Base-by-base conservation (phyloP, 257 asterid species). In the Solanum medicagineum region DNA sequence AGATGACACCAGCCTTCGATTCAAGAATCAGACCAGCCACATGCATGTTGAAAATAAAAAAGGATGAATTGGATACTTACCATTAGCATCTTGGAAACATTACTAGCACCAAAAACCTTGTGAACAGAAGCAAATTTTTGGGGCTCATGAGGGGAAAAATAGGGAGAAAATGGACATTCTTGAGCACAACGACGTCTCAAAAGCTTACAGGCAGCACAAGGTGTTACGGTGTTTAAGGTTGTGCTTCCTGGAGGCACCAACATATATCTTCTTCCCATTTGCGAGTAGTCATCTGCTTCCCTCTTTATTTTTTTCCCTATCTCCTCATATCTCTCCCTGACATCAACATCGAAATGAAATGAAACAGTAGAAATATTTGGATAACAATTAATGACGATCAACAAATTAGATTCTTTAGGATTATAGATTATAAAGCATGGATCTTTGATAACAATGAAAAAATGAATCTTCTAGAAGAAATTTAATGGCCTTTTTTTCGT, bases 191-290 rank as follows among this genome's bases (percentile, higher is more conserved):
- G 97, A 6, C 98, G 91, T 82, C 98, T 85, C 90, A 95, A 80
- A 24, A 95, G 96, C 88, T 95, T 95, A 83, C 98, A 95, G 70
- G 98, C 98, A 32, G 98, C 98, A 69, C 98, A 95, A 3, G 98
- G 98, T 0, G 98, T 95, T 42, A 90, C 75, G 20, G 96, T 94
- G 90, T 95, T 94, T 83, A 93, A 89, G 73, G 87, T 90, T 68
- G 71, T 65, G 40, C 12, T 45, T 83, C 83, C 83, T 7, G 84
- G 79, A 53, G 83, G 80, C 79, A 88, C 90, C 87, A 87, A 63
- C 87, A 86, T 83, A 51, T 89, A 85, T 82, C 92, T 87, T 49
- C 91, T 87, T 89, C 89, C 94, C 87, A 84, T 59, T 57, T 89
- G 88, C 36, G 85, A 24, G 45, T 54, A 90, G 12, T 73, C 96